Base-by-base conservation (phyloP, 768 basidiomycete species). In the Mrakia gelida region DNA sequence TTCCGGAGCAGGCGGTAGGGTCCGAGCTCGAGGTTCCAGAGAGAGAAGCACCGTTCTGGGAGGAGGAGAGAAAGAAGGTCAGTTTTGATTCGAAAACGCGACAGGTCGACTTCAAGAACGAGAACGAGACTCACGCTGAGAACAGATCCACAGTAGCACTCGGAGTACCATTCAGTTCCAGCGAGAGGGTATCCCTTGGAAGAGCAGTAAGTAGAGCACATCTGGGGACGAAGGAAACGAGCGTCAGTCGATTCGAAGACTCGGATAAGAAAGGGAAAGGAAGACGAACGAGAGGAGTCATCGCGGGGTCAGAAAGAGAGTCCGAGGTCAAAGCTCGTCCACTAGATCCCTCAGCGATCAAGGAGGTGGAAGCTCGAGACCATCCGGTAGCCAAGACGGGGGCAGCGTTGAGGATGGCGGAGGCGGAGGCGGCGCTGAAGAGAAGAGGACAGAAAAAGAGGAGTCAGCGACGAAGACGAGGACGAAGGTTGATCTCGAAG, bases 251-350 rank as follows among this genome's bases (percentile, higher is more conserved):
- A n/a, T 16, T 18, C 13, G 18, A 56, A 8, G 26, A 56, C 11
- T 18, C n/a, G n/a, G n/a, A n/a, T 7, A 16, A 56, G 54, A 56
- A 56, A 56, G 18, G 21, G 54, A 56, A 56, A 56, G 54, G 21
- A 21, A 23, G 21, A 8, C 18, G 7, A 8, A 26, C 23, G 1
- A 59, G 26, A 13, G 28, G 59, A 8, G 59, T 26, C 59, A 28
- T n/a, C 13, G 59, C 15, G 7, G 59, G 28, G 8, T n/a, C 59
- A 0, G 49, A 52, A 16, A 5, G 6, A 3, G 3, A 10, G 11
- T 59, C 59, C 9, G n/a, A 56, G 26, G 18, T 26, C n/a, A 28
- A 75, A 41, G 82, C 82, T 49, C 83, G 78, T 28, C 71, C 74
- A 15, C 10, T 28, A 26, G 73, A 38, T 56, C 59, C 61, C 38